A percentile compares a stretch with the other conserved stretches of the same genome.
phyloP scores from a whole-genome alignment of 1,284 basidiomycete species.

The Inonotus hispidus region DNA sequence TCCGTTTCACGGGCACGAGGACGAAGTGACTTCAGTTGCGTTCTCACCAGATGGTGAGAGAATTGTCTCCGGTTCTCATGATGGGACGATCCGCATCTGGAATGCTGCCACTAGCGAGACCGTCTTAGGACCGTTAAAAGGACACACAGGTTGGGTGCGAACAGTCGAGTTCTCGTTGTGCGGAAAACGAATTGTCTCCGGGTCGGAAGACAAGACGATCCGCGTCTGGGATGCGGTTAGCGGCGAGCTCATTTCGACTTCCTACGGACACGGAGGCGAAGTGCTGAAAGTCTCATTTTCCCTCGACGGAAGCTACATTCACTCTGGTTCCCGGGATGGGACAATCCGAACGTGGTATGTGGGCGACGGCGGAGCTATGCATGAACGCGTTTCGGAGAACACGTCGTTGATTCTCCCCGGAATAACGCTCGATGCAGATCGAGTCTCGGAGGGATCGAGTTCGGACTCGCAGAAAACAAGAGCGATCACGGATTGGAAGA shows the following conservation, averaged over 20 bases:
- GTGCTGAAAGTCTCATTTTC: slow-evolving; percentile 9
- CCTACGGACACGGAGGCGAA: not conserved
- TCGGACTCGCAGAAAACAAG: not conserved
- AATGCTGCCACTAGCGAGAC: not conserved
- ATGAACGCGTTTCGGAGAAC: not conserved
- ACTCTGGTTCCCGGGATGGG: not conserved
- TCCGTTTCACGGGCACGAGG: not conserved
- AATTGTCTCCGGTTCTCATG: not conserved
- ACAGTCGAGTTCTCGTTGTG: not conserved
- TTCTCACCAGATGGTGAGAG: not conserved
- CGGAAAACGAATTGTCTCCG: not conserved
- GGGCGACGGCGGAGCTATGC: not conserved
- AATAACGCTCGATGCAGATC: not conserved
- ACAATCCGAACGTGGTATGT: not conserved
- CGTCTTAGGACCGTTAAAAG: not conserved
- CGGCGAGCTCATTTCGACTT: not conserved
- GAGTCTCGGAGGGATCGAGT: not conserved
- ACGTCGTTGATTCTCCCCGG: not conserved
- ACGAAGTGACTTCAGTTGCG: not conserved
- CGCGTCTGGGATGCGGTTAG: not conserved
- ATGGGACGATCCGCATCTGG: not conserved
- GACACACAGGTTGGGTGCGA: not conserved
- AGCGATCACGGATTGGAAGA: not conserved
- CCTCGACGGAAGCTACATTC: not conserved
- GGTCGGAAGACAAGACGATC: not conserved